These are phyloP conservation scores for Madurella fahalii DNA, from an alignment of 2,329 filamentous ascomycete genomes.

Conservation along the genomic window DNA sequence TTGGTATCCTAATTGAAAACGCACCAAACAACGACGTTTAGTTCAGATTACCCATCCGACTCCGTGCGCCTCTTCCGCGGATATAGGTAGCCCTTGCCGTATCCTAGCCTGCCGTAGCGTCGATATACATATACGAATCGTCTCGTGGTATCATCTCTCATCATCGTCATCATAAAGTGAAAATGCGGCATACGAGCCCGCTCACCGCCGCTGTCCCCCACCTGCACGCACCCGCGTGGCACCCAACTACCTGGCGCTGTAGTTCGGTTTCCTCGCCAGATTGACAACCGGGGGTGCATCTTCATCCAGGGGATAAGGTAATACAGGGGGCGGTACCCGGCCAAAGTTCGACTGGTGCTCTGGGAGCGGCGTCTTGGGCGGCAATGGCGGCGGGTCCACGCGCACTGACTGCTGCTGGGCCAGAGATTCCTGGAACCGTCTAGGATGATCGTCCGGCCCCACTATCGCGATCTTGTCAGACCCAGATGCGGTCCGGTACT, in stretches of 20 bases:
- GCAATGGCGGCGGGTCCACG: conserved; percentile 64
- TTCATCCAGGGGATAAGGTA: conserved; percentile 78
- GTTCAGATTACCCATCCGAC: background rate
- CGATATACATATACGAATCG: background rate
- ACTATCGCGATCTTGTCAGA: conserved; percentile 66
- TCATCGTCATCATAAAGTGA: conserved; percentile 1
- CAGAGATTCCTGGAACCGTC: conserved; percentile 32
- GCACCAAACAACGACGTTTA: background rate
- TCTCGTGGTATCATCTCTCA: background rate
- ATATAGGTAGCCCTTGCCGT: background rate
- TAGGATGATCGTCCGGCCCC: conserved; percentile 55
- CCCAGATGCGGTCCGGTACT: conserved; percentile 55
- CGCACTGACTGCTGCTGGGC: conserved; percentile 34
- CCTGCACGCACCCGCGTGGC: background rate
- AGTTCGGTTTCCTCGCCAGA: conserved; percentile 79
- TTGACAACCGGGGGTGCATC: conserved; percentile 81
- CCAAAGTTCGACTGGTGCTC: conserved; percentile 40
- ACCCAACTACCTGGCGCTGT: conserved; percentile 36
- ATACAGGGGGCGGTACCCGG: conserved; percentile 34
- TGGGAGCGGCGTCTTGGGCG: conserved; percentile 71
- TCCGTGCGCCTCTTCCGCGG: background rate
- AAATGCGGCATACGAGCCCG: background rate
- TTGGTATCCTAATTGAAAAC: conserved; percentile 16
- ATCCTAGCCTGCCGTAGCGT: background rate
- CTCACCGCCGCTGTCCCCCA: background rate